Evolutionary conservation across 2,329 filamentous ascomycete species (phyloP).

Genomic region (Colletotrichum agaves): DNA sequence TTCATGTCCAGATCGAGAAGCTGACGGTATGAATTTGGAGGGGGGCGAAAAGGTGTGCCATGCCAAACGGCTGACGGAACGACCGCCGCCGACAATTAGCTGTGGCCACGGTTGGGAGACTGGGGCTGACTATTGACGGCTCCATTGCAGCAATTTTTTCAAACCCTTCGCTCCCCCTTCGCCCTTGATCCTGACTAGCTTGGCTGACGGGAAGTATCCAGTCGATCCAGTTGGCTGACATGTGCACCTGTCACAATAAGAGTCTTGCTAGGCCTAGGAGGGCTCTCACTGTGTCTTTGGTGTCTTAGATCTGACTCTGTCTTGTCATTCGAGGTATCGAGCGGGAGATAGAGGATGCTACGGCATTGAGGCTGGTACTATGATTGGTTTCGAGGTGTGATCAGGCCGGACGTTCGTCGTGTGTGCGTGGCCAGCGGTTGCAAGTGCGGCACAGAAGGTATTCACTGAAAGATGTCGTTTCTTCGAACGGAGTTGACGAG

Average conservation of each 20-base stretch:
- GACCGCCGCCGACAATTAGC: slow-evolving; percentile 5
- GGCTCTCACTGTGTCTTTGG: slow-evolving; percentile 1
- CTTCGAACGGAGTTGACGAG: slow-evolving; percentile 6
- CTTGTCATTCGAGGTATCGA: neutral
- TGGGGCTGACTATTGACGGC: slow-evolving; percentile 11
- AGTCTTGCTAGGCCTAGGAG: neutral
- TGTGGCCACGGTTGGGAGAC: slow-evolving; percentile 19
- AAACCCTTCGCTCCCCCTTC: neutral
- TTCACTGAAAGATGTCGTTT: slow-evolving; percentile 7
- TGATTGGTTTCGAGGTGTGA: slow-evolving; percentile 19
- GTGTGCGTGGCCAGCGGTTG: slow-evolving; percentile 7
- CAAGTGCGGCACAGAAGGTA: neutral
- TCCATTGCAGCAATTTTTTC: neutral
- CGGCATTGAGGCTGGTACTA: slow-evolving; percentile 8
- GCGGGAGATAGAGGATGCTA: neutral
- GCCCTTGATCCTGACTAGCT: slow-evolving; percentile 31
- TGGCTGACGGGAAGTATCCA: slow-evolving; percentile 17
- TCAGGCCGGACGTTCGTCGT: slow-evolving; percentile 34
- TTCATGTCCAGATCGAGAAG: slow-evolving; percentile 29
- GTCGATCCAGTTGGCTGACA: slow-evolving; percentile 31
- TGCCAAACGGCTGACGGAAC: neutral
- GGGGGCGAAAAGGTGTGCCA: neutral
- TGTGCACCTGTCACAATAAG: slow-evolving; percentile 4
- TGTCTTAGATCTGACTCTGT: neutral
- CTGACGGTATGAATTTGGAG: neutral